Percentiles rank a stretch among this genome's conserved stretches.
phyloP scores from a whole-genome alignment of 805 yeast species.

The Saccharomyces paradoxus region DNA sequence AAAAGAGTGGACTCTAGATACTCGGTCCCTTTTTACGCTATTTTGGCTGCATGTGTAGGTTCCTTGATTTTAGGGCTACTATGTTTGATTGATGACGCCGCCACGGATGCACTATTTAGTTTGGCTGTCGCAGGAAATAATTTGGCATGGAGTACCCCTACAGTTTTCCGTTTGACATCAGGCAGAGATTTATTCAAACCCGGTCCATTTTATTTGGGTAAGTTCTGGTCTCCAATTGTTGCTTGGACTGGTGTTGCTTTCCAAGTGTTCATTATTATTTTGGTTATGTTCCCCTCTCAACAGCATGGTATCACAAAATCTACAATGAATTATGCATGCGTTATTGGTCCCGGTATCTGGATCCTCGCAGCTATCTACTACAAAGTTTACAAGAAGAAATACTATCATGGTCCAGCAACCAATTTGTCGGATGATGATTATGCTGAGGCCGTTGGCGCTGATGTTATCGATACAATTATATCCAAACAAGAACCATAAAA shows the following conservation, averaged over 20 bases:
- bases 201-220: conserved; percentile 62
- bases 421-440: conserved; percentile 27
- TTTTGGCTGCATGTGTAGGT: conserved; percentile 34
- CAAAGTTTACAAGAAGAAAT: conserved; percentile 42
- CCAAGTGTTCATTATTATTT: conserved; percentile 44
- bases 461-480: conserved; percentile 19
- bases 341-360: conserved; percentile 58
- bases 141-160: conserved; percentile 37
- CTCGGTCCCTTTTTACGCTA: conserved; percentile 61
- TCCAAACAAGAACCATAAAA: conserved; percentile 6
- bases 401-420: conserved; percentile 49
- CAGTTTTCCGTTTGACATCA: conserved; percentile 33
- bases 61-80: conserved; percentile 35
- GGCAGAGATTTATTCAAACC: conserved; percentile 48
- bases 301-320: conserved; percentile 27
- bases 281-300: conserved; percentile 54
- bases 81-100: conserved; percentile 34
- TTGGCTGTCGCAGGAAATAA: conserved; percentile 37
- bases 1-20: conserved; percentile 48
- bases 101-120: conserved; percentile 39
- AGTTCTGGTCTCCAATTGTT: conserved; percentile 36
- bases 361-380: conserved; percentile 45
- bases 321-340: conserved; percentile 67
- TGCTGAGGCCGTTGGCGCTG: conserved; percentile 22
- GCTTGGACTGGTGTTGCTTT: conserved; percentile 43